Conservation (phyloP, 805 yeast species). For the Candida cerambycidarum region DNA sequence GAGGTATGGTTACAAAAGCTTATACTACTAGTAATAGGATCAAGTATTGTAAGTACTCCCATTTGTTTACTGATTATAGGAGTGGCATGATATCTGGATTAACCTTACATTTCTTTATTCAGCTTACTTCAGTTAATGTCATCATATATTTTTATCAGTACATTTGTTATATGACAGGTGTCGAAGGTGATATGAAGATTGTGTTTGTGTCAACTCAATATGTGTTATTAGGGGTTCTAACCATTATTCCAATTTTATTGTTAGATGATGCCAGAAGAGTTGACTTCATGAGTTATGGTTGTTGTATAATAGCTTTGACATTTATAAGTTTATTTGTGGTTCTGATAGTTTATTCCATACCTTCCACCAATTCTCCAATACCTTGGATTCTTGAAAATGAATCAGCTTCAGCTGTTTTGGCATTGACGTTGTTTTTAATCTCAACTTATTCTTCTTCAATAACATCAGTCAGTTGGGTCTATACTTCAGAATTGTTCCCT, state of each 20-base stretch:
- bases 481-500: constrained; percentile 51
- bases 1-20: constrained; percentile 24
- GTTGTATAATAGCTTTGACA: constrained; percentile 33
- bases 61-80: constrained; percentile 35
- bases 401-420: constrained; percentile 45
- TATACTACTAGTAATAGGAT: constrained; percentile 21
- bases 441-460: constrained; percentile 48
- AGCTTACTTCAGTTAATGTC: constrained; percentile 44
- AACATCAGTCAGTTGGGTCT: constrained; percentile 49
- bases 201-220: constrained; percentile 38
- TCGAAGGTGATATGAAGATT: constrained; percentile 31
- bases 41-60: constrained; percentile 23
- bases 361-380: constrained; percentile 9
- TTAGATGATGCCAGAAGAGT: constrained; percentile 48
- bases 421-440: constrained; percentile 44
- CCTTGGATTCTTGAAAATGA: constrained; percentile 16
- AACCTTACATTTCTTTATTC: constrained; percentile 41
- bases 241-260: constrained; percentile 43
- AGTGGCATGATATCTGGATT: constrained; percentile 39
- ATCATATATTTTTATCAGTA: constrained; percentile 45
- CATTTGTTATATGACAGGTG: constrained; percentile 50
- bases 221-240: constrained; percentile 39
- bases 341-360: constrained; percentile 29
- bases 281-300: constrained; percentile 47
- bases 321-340: constrained; percentile 34